Conservation (phyloP, 2,329 filamentous ascomycete genomes). For the Cordyceps tenuipes region DNA sequence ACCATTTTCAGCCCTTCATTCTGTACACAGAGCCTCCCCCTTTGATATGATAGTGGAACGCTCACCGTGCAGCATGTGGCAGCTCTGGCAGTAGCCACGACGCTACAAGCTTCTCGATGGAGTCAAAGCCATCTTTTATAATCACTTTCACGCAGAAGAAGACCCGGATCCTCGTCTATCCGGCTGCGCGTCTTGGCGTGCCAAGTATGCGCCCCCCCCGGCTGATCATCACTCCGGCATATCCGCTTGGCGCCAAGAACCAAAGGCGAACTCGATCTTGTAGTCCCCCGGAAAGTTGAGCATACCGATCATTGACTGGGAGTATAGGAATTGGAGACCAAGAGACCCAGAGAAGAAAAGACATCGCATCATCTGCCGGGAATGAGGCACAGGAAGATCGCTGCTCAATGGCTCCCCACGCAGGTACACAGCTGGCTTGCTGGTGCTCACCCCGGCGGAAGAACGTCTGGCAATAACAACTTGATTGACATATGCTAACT, state of each 20-base stretch:
- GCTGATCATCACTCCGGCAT: background rate
- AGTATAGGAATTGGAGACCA: too few species aligned
- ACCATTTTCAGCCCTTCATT: too few species aligned
- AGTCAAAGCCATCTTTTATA: background rate
- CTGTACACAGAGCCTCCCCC: too few species aligned
- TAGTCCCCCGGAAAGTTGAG: background rate
- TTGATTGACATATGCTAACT: background rate
- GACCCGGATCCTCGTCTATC: background rate
- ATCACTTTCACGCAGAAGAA: background rate
- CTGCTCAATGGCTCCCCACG: too few species aligned
- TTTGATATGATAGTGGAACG: too few species aligned
- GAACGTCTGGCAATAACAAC: background rate
- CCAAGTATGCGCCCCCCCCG: background rate
- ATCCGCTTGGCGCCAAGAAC: background rate
- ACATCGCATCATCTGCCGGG: too few species aligned
- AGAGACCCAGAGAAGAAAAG: too few species aligned
- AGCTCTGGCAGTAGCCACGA: too few species aligned
- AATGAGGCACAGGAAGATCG: too few species aligned
- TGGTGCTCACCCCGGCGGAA: background rate
- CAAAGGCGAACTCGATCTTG: background rate
- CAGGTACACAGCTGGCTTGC: background rate
- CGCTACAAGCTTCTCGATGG: too few species aligned
- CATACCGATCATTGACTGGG: too few species aligned
- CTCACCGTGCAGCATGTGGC: too few species aligned
- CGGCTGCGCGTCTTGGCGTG: conserved; percentile 2